phyloP scores from a whole-genome alignment of 2,329 filamentous ascomycete species.

The Dactylellina cionopaga region DNA sequence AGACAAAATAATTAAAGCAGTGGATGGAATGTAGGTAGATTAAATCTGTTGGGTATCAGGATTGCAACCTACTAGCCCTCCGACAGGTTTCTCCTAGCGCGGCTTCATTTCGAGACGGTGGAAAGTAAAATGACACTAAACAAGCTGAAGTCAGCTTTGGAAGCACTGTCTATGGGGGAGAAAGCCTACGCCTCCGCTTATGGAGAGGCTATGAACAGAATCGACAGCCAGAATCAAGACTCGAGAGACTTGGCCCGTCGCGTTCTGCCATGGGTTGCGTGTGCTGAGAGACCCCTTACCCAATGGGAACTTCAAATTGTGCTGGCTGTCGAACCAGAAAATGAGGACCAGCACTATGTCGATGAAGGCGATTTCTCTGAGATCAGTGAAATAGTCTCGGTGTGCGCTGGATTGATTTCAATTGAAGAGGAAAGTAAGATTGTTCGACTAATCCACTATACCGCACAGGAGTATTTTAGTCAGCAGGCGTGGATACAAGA shows the following conservation, averaged over 20 bases:
- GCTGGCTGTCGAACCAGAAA: slow-evolving; percentile 13
- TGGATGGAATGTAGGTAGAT: slow-evolving; percentile 25
- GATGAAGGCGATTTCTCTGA: slow-evolving; percentile 12
- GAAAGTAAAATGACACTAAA: slow-evolving; percentile 58
- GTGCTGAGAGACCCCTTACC: slow-evolving; percentile 13
- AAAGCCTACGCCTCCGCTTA: slow-evolving; percentile 3
- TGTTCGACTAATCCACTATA: slow-evolving; percentile 57
- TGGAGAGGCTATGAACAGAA: slow-evolving; percentile 12
- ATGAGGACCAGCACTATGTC: not conserved
- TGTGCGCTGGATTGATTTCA: slow-evolving; percentile 57
- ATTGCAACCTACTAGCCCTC: not conserved
- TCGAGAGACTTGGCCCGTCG: not conserved
- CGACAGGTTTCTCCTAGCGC: slow-evolving; percentile 62
- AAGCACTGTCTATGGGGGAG: slow-evolving; percentile 58
- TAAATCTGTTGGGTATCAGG: too few relatives aligned
- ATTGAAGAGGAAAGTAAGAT: slow-evolving; percentile 56
- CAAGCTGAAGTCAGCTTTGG: slow-evolving; percentile 59
- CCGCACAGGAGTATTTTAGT: too few relatives aligned
- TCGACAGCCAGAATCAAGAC: not conserved
- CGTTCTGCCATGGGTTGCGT: slow-evolving; percentile 19
- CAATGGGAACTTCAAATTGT: slow-evolving; percentile 9
- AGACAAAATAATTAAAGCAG: not conserved
- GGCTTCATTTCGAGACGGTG: slow-evolving; percentile 60
- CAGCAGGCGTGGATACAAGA: too few relatives aligned
- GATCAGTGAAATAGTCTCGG: slow-evolving; percentile 15